Conservation (phyloP, 768 basidiomycete genomes). For the Boletus reticuloceps region DNA sequence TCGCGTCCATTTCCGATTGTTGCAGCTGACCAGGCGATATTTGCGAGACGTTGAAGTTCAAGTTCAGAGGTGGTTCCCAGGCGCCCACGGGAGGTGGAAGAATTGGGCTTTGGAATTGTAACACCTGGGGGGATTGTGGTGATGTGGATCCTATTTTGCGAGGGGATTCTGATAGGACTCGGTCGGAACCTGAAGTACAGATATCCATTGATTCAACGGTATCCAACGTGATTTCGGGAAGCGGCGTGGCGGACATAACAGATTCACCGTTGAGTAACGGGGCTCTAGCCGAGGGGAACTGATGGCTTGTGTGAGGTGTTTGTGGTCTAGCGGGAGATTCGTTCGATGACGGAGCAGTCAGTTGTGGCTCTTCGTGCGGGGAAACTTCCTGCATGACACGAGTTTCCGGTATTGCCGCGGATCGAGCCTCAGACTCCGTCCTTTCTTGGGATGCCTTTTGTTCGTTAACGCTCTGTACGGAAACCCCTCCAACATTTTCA, state of each 20-base stretch:
- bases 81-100: slow-evolving; percentile 12
- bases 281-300: neutral
- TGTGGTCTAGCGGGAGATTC: neutral
- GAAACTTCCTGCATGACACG: neutral
- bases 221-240: neutral
- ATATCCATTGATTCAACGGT: neutral
- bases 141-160: neutral
- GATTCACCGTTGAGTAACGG: neutral
- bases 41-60: slow-evolving; percentile 15
- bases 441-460: neutral
- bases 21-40: neutral
- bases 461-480: slow-evolving; percentile 2
- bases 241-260: neutral
- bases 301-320: neutral
- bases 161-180: neutral
- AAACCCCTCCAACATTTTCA: neutral
- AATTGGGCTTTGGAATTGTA: neutral
- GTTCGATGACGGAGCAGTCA: neutral
- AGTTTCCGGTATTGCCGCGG: neutral
- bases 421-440: neutral
- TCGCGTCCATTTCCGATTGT: neutral
- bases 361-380: neutral
- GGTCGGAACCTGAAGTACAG: neutral
- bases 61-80: slow-evolving; percentile 15
- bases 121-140: neutral